Evolutionary conservation across 2,329 filamentous ascomycete genomes (phyloP).

Genomic region (Fusarium cyanostomum): DNA sequence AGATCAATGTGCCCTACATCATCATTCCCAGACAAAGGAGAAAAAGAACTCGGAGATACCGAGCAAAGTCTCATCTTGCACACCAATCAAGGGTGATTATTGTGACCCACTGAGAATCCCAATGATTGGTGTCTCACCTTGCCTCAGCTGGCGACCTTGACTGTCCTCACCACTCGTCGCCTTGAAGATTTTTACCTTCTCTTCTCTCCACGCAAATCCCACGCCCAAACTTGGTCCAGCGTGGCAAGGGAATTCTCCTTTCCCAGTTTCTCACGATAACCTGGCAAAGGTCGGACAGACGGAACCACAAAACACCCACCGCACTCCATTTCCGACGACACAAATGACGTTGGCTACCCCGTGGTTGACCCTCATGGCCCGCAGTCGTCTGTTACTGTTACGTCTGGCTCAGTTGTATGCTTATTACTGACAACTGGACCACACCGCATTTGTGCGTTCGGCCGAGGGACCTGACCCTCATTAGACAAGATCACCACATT

Average conservation of each 20-base stretch:
- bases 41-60: neutral
- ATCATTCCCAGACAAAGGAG: neutral
- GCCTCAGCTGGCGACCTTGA: neutral
- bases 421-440: neutral
- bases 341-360: slow-evolving; percentile 4
- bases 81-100: neutral
- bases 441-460: slow-evolving; percentile 1
- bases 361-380: slow-evolving; percentile 1
- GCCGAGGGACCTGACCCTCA: slow-evolving; percentile 7
- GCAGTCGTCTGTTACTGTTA: neutral
- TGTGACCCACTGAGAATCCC: neutral
- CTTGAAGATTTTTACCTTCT: too few species aligned
- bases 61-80: neutral
- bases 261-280: neutral
- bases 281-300: neutral
- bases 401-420: neutral
- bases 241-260: neutral
- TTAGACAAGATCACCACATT: slow-evolving; percentile 22
- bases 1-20: neutral
- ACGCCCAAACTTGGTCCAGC: neutral
- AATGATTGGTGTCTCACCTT: neutral
- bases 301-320: slow-evolving; percentile 1
- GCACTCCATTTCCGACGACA: neutral
- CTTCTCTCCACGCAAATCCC: too few species aligned
- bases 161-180: too few species aligned